Evolutionary conservation across 2,329 filamentous ascomycete genomes (phyloP).

Genomic region (Helminthosporium solani): DNA sequence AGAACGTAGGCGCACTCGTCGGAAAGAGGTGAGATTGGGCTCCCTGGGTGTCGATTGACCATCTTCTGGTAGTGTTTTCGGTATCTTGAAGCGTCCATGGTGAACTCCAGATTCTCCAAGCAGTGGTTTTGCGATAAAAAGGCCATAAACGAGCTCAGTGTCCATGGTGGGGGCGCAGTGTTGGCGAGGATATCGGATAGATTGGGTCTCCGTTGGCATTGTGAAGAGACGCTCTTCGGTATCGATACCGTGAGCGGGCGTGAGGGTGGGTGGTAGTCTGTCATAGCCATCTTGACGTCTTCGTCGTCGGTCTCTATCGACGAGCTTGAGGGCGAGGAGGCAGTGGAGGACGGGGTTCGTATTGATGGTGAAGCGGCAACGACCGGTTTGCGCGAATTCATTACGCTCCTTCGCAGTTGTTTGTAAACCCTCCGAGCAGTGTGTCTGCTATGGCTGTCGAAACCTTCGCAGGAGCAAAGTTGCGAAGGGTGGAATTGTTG

Average conservation of each 20-base stretch:
- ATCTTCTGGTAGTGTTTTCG: slow-evolving; percentile 64
- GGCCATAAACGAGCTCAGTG: slow-evolving; percentile 88
- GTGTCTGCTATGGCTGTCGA: slow-evolving; percentile 35
- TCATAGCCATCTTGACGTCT: slow-evolving; percentile 52
- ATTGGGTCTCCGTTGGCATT: slow-evolving; percentile 65
- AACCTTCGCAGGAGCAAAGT: slow-evolving; percentile 36
- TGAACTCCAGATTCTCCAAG: slow-evolving; percentile 93
- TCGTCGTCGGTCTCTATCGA: slow-evolving; percentile 43
- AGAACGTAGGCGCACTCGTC: slow-evolving; percentile 69
- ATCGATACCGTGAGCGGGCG: slow-evolving; percentile 54
- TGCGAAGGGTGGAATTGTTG: slow-evolving; percentile 30
- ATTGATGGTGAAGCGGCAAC: slow-evolving; percentile 30
- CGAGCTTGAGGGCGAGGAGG: slow-evolving; percentile 37
- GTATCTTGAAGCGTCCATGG: slow-evolving; percentile 88
- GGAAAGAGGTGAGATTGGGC: slow-evolving; percentile 53
- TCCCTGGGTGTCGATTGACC: slow-evolving; percentile 52
- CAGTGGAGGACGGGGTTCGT: slow-evolving; percentile 34
- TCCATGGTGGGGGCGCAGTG: slow-evolving; percentile 83
- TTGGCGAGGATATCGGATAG: slow-evolving; percentile 87
- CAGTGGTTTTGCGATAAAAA: slow-evolving; percentile 97
- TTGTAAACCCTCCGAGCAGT: slow-evolving; percentile 40
- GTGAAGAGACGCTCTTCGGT: slow-evolving; percentile 49
- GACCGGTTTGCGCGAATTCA: slow-evolving; percentile 36
- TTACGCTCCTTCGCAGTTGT: slow-evolving; percentile 41
- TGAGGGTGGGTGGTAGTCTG: slow-evolving; percentile 45